Base-by-base conservation (phyloP, 805 yeast species). In the Brettanomyces bruxellensis region DNA sequence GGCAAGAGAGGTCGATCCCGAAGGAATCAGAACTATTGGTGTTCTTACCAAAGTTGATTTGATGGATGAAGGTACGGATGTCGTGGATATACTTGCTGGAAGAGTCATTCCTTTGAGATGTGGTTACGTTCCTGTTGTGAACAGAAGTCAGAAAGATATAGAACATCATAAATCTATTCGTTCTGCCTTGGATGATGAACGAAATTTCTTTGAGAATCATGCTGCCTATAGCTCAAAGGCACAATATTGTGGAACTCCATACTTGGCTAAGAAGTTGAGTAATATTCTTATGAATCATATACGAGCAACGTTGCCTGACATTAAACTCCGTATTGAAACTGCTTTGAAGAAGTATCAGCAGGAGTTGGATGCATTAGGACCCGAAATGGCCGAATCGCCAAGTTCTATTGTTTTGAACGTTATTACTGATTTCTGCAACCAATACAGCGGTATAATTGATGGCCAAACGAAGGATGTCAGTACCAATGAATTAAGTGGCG, bases 1-100 rank as follows among this genome's bases (percentile, higher is more conserved):
- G 55, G 99, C 99, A 1, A 79, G 98, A 59, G 98, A 93, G 65
- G 98, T 93, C 44, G 99, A 93, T 61, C 98, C 98, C 2, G 95
- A 87, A 64, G 99, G 99, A 41, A 67, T 81, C 40, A 79, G 99
- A 71, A 93, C 99, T 28, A 86, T 93, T 57, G 99, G 99, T 65
- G 99, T 93, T 34, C 76, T 93, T 55, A 93, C 98, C 18, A 93
- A 93, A 66, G 84, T 93, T 47, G 99, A 93, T 67, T 76, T 93
- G 55, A 93, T 93, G 99, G 99, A 93, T 64, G 83, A 86, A 57
- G 99, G 99, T 47, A 93, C 99, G 4, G 96, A 93, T 68, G 98
- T 93, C 39, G 79, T 89, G 56, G 99, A 93, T 63, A 90, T 93
- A 57, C 73, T 93, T 51, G 91, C 97, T 13, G 96, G 97, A 44